A percentile compares a stretch with the other conserved stretches of the same genome.
Conservation (phyloP, 495 filamentous ascomycete species). For the Rostrohypoxylon terebratum region DNA sequence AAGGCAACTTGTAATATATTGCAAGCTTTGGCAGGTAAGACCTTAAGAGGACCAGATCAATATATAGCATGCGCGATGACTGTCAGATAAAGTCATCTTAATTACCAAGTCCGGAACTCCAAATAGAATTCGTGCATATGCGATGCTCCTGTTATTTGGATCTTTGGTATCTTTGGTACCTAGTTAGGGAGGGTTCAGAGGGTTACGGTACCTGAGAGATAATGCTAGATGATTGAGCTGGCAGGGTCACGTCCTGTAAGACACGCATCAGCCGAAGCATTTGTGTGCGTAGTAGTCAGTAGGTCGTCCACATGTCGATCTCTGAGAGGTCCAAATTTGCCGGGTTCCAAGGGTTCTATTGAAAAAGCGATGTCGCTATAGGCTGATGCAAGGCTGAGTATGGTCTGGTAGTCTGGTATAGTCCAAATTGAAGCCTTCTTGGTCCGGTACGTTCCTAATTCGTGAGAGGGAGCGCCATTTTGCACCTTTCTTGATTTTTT, state of each 20-base stretch:
- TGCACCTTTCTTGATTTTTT: conserved; percentile 19
- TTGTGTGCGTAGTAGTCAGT: conserved; percentile 31
- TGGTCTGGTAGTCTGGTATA: not conserved
- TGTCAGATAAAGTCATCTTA: conserved; percentile 22
- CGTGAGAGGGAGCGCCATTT: conserved; percentile 21
- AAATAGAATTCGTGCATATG: conserved; percentile 43
- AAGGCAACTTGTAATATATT: conserved; percentile 19
- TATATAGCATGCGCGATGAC: conserved; percentile 31
- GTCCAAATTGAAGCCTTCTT: conserved; percentile 21
- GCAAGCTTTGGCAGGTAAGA: conserved; percentile 11
- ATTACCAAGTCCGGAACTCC: conserved; percentile 28
- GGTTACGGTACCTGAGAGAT: conserved; percentile 17
- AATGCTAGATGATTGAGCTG: conserved; percentile 38
- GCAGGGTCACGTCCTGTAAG: conserved; percentile 46
- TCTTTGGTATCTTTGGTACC: conserved; percentile 4
- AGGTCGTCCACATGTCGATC: conserved; percentile 51
- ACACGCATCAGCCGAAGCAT: conserved; percentile 42
- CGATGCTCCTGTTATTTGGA: conserved; percentile 26
- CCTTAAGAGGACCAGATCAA: conserved; percentile 15
- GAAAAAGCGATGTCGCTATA: conserved; percentile 38
- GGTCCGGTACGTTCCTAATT: conserved; percentile 32
- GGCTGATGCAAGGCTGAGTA: conserved; percentile 47
- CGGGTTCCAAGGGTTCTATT: conserved; percentile 40
- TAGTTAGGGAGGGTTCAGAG: not conserved
- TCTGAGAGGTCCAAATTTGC: conserved; percentile 53